These are phyloP conservation scores for Entoloma clypeatum DNA, from an alignment of 1,284 basidiomycete species.

Conservation along the genomic window DNA sequence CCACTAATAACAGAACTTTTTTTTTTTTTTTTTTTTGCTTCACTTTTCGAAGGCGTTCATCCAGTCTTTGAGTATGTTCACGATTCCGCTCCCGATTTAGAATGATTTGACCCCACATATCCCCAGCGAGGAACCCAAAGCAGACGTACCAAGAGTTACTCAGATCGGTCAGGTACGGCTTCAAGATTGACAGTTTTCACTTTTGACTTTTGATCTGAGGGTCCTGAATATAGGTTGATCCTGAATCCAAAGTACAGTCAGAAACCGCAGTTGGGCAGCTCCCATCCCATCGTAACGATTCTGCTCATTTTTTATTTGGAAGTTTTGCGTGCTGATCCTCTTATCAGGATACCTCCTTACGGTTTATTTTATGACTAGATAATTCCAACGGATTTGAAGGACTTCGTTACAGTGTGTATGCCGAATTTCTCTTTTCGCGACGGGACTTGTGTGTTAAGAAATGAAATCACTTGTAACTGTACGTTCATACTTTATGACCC, in stretches of 20 bases:
- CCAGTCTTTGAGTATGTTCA: slow-evolving; percentile 44
- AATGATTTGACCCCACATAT: slow-evolving; percentile 1
- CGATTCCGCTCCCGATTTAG: neutral
- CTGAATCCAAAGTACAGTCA: slow-evolving; percentile 68
- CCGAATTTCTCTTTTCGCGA: too few species aligned
- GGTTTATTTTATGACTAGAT: slow-evolving; percentile 25
- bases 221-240: slow-evolving; percentile 47
- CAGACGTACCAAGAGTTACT: slow-evolving; percentile 77
- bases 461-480: too few species aligned
- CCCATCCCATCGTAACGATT: slow-evolving; percentile 69
- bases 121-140: slow-evolving; percentile 51
- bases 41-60: slow-evolving; percentile 60
- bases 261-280: slow-evolving; percentile 75
- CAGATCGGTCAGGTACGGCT: slow-evolving; percentile 54
- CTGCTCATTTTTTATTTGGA: slow-evolving; percentile 21
- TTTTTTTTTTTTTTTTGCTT: neutral
- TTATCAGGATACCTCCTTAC: slow-evolving; percentile 29
- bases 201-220: too few species aligned
- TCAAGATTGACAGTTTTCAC: neutral
- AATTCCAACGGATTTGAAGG: neutral
- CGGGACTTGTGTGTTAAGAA: too few species aligned
- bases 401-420: neutral
- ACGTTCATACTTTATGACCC: too few species aligned
- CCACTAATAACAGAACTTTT: slow-evolving; percentile 1
- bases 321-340: too few species aligned